Evolutionary conservation across 495 filamentous ascomycete genomes (phyloP).

Genomic region (Aspergillus steynii): DNA sequence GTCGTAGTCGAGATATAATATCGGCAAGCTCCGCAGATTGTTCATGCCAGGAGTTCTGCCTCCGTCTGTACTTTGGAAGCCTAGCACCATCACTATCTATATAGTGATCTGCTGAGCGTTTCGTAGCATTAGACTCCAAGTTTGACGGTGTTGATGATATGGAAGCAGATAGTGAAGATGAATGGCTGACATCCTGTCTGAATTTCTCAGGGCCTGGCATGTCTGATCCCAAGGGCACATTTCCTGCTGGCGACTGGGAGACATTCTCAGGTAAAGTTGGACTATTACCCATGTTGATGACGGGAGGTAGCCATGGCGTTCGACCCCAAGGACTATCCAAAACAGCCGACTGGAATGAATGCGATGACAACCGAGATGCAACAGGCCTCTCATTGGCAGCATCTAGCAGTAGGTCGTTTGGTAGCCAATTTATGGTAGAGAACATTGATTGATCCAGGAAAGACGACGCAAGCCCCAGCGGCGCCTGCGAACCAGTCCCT

Average conservation of each 20-base stretch:
- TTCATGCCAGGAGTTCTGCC: constrained; percentile 24
- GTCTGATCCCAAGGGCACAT: constrained; percentile 22
- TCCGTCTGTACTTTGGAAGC: constrained; percentile 33
- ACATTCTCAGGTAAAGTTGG: constrained; percentile 20
- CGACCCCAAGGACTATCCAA: constrained; percentile 22
- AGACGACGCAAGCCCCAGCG: constrained; percentile 25
- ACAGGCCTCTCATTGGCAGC: constrained; percentile 12
- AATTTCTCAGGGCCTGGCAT: constrained; percentile 16
- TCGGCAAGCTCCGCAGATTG: constrained; percentile 18
- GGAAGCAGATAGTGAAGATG: not conserved
- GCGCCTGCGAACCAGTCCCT: constrained; percentile 22
- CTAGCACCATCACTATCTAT: constrained; percentile 37
- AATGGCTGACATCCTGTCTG: not conserved
- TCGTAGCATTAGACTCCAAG: constrained; percentile 21
- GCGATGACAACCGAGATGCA: constrained; percentile 15
- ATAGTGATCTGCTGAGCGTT: constrained; percentile 36
- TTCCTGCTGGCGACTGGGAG: constrained; percentile 25
- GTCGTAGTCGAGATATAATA: constrained; percentile 11
- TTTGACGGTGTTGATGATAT: not conserved
- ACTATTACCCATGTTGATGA: constrained; percentile 22
- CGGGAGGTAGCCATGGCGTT: constrained; percentile 34
- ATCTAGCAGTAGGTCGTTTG: constrained; percentile 26
- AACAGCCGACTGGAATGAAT: constrained; percentile 18
- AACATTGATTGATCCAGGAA: constrained; percentile 28
- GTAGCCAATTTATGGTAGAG: constrained; percentile 42